Base-by-base conservation (phyloP, 2,329 filamentous ascomycete genomes). In the Pseudogymnoascus sp. region DNA sequence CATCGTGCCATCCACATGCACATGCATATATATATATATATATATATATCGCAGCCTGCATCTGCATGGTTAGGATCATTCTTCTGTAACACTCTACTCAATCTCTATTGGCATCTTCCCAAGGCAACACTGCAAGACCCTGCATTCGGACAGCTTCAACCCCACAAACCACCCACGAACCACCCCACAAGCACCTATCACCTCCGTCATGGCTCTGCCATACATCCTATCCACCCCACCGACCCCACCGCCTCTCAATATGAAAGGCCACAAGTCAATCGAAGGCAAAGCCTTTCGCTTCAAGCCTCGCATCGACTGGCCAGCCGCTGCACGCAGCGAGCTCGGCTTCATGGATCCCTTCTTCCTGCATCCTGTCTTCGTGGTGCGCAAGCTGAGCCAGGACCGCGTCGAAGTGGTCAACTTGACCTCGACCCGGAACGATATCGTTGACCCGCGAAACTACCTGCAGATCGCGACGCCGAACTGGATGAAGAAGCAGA, bases 401-500 rank as follows among this genome's bases (percentile, higher is more conserved):
- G 47, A 53, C 47, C 47, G 47, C 47, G 47, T 22, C 11, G 47
- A 53, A 53, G 28, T 53, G 47, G 28, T 53, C 47, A 33, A 28
- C 15, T 5, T 53, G 28, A 53, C 47, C 28, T 53, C 28, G 28
- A 53, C 28, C 28, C 47, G 47, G 47, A 22, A 53, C 28, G 47
- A 53, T 35, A 1, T 25, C 28, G 47, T 53, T 8, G 47, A 53
- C 28, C 47, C 47, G 47, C 47, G 47, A 15, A 53, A 53, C 47
- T 53, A 53, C 28, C 47, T 53, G 2, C 47, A 53, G 47, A 53
- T 53, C 47, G 47, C 47, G 47, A 53, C 47, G 47, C 47, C 47
- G 47, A 53, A 53, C 47, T 33, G 47, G 47, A 53, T 53, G 47
- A 53, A 53, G 28, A 53, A 53, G 28, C 47, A 53, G 28, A 53